Evolutionary conservation across 306 rosid genomes (phyloP), one percentile per base, ranked within the genome.

Genomic region (Oemleria cerasiformis): DNA sequence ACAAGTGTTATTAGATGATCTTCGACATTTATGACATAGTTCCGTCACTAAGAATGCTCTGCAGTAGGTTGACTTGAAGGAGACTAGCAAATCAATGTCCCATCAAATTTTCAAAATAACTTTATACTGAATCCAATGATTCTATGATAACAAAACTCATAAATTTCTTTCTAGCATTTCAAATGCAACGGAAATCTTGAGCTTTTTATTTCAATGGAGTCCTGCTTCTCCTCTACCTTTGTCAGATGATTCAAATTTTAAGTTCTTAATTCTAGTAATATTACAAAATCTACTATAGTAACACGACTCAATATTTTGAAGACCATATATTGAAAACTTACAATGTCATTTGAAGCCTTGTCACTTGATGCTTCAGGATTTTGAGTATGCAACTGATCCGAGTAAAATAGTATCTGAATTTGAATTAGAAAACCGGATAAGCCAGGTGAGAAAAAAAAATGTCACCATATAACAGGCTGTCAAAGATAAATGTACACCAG

Each of bases 351-450:
- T 66, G 77, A 69, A 81, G 82, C 84, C 53, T 50, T 71, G 23
- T 78, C 76, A 38, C 54, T 80, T 58, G 84, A 66, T 49, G 83
- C 84, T 82, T 81, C 86, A 16, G 63, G 61, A 73, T 71, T 82
- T 73, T 80, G 78, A 75, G 87, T 84, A 61, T 88, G 89, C 91
- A 93, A 67, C 70, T 74, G 79, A 75, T 86, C 97, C 14, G 47
- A 54, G 85, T 63, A 91, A 80, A 93, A 80, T 73, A 91, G 51
- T 60, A 93, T 73, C 98, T 92, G 88, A 17, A 43, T 66, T 66
- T 47, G 34, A 65, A 59, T 77, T 42, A 54, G 36, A 40, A 40
- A 47, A 14, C 39, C 23, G 19, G 57, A 47, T 4, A 6, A 47
- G 50, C 4, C 50, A 47, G 50, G 50, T 47, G 50, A 47, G 50